Conservation (phyloP, 257 asterid genomes). For the Coffea canephora region DNA sequence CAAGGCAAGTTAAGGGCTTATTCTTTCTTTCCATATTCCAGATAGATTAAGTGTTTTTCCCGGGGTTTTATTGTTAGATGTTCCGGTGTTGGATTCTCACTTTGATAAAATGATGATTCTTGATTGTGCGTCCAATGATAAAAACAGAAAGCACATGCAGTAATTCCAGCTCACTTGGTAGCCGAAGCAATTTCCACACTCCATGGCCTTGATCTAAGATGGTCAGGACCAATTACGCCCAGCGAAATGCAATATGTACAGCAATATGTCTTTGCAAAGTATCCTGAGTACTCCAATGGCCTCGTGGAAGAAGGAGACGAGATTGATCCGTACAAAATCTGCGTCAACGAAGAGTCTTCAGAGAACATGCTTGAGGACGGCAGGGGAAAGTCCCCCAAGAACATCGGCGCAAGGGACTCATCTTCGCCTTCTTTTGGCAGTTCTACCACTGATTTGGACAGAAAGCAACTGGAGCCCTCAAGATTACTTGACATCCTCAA, state of each 20-base stretch:
- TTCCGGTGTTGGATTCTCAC: background rate
- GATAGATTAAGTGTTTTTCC: background rate
- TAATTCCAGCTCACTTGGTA: slow-evolving; percentile 74
- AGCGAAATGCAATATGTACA: slow-evolving; percentile 70
- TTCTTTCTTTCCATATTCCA: background rate
- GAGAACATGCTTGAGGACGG: slow-evolving; percentile 35
- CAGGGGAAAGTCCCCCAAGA: slow-evolving; percentile 46
- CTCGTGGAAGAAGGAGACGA: slow-evolving; percentile 71
- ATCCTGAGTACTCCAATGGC: slow-evolving; percentile 74
- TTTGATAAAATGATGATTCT: background rate
- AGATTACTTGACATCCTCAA: slow-evolving; percentile 52
- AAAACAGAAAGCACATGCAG: slow-evolving; percentile 58
- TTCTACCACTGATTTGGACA: slow-evolving; percentile 45
- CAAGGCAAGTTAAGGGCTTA: slow-evolving; percentile 44
- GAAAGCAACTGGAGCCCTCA: slow-evolving; percentile 56
- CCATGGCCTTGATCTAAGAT: slow-evolving; percentile 68
- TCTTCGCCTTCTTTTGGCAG: slow-evolving; percentile 36
- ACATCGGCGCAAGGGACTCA: slow-evolving; percentile 20
- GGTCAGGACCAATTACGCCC: slow-evolving; percentile 93
- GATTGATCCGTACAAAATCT: slow-evolving; percentile 63
- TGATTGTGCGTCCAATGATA: background rate
- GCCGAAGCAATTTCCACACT: slow-evolving; percentile 90
- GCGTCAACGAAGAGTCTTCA: slow-evolving; percentile 48
- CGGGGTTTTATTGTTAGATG: background rate
- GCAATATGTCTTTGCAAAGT: slow-evolving; percentile 70